phyloP scores from a whole-genome alignment of 371 early-diverging fungal species.

The Mortierella sp. region DNA sequence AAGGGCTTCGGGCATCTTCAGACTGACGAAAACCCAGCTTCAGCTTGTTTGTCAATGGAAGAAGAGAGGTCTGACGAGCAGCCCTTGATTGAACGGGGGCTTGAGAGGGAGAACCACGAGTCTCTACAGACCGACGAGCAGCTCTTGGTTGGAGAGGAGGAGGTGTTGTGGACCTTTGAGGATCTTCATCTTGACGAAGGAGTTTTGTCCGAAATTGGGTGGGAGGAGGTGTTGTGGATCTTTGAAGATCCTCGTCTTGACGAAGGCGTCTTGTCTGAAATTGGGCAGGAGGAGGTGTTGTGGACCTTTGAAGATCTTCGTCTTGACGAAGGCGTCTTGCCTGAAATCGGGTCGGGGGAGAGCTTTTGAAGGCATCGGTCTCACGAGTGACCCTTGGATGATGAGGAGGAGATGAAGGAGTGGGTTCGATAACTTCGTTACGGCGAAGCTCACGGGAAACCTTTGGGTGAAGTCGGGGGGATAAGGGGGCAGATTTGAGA shows the following conservation, averaged over 20 bases:
- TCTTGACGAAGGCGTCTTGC: not conserved
- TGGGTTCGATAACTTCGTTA: not conserved
- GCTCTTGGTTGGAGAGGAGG: conserved; percentile 4
- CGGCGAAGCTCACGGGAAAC: not conserved
- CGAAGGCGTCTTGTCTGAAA: not conserved
- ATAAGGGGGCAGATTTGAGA: not conserved
- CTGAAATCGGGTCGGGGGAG: not conserved
- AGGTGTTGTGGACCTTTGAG: not conserved
- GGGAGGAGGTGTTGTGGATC: not conserved
- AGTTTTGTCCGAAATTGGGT: not conserved
- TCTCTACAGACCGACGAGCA: not conserved
- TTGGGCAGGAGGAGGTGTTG: too few species aligned
- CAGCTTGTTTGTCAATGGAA: not conserved
- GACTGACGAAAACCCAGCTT: not conserved
- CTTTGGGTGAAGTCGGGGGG: not conserved
- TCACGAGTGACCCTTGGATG: not conserved
- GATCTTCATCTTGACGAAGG: conserved; percentile 12
- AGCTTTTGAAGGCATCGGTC: not conserved
- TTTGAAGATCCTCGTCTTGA: conserved; percentile 14
- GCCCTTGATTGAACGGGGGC: too few species aligned
- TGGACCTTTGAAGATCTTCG: conserved; percentile 12
- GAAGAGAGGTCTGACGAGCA: not conserved
- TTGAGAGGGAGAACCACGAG: not conserved
- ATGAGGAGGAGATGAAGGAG: not conserved
- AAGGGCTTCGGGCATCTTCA: conserved; percentile 2